A percentile compares a stretch with the other conserved stretches of the same genome.
Evolutionary conservation across 371 early-diverging fungal species (phyloP).

Genomic region (Mortierella sp.): DNA sequence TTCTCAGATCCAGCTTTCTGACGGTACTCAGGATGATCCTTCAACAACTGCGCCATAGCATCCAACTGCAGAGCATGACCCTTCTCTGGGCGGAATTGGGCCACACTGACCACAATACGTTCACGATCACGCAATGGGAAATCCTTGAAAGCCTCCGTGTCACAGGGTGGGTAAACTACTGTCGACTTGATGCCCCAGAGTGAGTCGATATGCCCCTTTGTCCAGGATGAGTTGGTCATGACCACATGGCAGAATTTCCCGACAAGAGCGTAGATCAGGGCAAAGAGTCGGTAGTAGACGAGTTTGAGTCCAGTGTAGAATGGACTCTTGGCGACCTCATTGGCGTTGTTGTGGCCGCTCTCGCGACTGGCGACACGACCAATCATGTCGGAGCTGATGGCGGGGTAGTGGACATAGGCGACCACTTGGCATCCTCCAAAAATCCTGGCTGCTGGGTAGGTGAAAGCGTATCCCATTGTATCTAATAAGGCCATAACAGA

Average conservation of each 20-base stretch:
- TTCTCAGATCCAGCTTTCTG: slow-evolving; percentile 26
- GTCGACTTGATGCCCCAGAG: slow-evolving; percentile 77
- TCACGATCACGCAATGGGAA: slow-evolving; percentile 66
- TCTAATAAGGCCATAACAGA: slow-evolving; percentile 65
- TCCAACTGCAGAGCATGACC: slow-evolving; percentile 88
- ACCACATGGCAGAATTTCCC: slow-evolving; percentile 86
- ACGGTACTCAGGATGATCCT: slow-evolving; percentile 65
- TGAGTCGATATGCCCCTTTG: slow-evolving; percentile 85
- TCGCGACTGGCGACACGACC: slow-evolving; percentile 78
- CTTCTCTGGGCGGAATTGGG: slow-evolving; percentile 98
- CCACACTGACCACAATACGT: slow-evolving; percentile 84
- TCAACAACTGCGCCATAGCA: slow-evolving; percentile 71
- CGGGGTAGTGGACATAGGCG: slow-evolving; percentile 96
- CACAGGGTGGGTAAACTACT: slow-evolving; percentile 96
- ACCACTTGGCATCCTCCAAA: slow-evolving; percentile 77
- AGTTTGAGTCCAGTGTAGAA: slow-evolving; percentile 78
- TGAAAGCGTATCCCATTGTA: slow-evolving; percentile 96
- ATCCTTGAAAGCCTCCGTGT: slow-evolving; percentile 74
- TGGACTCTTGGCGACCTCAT: slow-evolving; percentile 64
- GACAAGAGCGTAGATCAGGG: slow-evolving; percentile 79
- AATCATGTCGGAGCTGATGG: slow-evolving; percentile 97
- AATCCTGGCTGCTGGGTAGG: slow-evolving; percentile 84
- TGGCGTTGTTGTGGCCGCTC: slow-evolving; percentile 77
- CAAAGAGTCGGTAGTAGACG: slow-evolving; percentile 85
- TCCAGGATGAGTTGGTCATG: slow-evolving; percentile 97